Conservation (phyloP, 139 green algal species). For the Chlorella sp. region DNA sequence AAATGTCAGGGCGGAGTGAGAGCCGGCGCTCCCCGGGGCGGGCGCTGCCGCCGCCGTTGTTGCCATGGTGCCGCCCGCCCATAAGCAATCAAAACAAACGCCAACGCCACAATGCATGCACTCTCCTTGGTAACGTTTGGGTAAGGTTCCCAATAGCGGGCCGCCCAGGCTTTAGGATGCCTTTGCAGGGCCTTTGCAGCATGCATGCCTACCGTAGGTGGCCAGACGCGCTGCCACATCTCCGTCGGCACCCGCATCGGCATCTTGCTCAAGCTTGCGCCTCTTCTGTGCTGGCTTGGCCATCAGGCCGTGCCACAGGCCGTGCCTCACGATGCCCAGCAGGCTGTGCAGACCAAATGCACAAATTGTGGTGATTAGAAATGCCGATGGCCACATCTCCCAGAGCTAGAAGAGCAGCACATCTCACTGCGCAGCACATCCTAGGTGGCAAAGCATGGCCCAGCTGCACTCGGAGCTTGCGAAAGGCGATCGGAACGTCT, state of each 20-base stretch:
- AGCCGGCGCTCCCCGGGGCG: no score
- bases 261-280: background rate
- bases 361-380: no score
- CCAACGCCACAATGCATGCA: background rate
- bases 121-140: background rate
- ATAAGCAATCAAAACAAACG: no score
- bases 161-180: background rate
- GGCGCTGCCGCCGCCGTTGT: background rate
- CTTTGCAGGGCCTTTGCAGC: background rate
- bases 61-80: no score
- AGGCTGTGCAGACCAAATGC: background rate
- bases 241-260: background rate
- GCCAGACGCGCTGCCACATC: background rate
- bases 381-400: background rate
- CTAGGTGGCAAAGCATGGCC: no score
- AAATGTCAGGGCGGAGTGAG: background rate
- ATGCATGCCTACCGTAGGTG: conserved; percentile 28
- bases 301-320: background rate
- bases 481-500: no score
- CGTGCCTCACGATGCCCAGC: background rate
- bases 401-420: no score
- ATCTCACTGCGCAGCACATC: no score
- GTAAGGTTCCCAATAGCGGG: background rate
- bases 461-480: no score
- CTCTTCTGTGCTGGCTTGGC: background rate